Percentiles rank a stretch among this genome's conserved stretches.
Evolutionary conservation across 192 early-diverging fungal genomes (phyloP).

Genomic region (Allomyces arbusculus): DNA sequence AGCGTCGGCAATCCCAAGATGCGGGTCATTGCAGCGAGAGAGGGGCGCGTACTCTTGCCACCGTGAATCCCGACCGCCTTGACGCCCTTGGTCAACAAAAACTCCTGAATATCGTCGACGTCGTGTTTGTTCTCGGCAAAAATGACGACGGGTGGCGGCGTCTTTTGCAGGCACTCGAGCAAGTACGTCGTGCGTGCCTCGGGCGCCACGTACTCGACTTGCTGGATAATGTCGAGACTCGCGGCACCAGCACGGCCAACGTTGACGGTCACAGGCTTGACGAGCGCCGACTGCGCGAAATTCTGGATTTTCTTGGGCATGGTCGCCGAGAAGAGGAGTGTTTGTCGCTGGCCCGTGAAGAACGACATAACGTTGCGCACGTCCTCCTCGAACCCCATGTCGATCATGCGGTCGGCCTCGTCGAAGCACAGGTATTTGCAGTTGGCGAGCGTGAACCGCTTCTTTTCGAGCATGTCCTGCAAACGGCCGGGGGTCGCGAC

Average conservation of each 20-base stretch:
- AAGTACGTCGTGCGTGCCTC: slow-evolving; percentile 89
- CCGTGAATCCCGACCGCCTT: slow-evolving; percentile 91
- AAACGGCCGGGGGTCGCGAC: slow-evolving; percentile 89
- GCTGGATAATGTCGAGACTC: slow-evolving; percentile 89
- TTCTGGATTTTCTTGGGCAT: slow-evolving; percentile 99
- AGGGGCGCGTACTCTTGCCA: slow-evolving; percentile 44
- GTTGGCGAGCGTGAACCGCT: slow-evolving; percentile 67
- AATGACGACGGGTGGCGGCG: slow-evolving; percentile 80
- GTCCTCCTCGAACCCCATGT: slow-evolving; percentile 96
- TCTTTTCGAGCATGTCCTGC: slow-evolving; percentile 73
- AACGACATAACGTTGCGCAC: slow-evolving; percentile 87
- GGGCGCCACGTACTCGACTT: slow-evolving; percentile 91
- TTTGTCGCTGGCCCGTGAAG: slow-evolving; percentile 87
- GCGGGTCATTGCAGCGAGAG: too few relatives aligned
- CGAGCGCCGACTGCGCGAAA: slow-evolving; percentile 74
- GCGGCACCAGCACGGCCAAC: slow-evolving; percentile 93
- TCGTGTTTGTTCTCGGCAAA: slow-evolving; percentile 99
- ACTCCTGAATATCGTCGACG: slow-evolving; percentile 97
- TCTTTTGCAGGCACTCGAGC: slow-evolving; percentile 90
- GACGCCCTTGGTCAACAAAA: slow-evolving; percentile 80
- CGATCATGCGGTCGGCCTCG: slow-evolving; percentile 97
- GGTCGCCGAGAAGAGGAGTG: slow-evolving; percentile 83
- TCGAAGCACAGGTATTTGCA: slow-evolving; percentile 89
- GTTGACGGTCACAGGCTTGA: slow-evolving; percentile 82
- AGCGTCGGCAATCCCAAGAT: slow-evolving; percentile 1